Conservation (phyloP, 2,329 filamentous ascomycete genomes). For the Trichoderma gracile region DNA sequence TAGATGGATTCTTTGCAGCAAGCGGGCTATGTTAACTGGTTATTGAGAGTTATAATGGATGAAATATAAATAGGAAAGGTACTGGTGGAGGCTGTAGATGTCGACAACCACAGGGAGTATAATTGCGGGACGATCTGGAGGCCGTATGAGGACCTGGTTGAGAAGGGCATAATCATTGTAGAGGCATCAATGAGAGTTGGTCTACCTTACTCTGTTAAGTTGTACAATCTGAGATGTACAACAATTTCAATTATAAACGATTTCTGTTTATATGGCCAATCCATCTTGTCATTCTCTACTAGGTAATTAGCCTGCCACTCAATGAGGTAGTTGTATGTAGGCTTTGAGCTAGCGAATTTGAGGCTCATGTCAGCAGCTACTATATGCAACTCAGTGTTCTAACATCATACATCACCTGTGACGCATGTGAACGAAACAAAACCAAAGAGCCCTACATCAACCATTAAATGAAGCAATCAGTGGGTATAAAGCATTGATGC, state of each 20-base stretch:
- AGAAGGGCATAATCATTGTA: slow-evolving; percentile 6
- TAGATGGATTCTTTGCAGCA: neutral
- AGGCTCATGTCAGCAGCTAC: neutral
- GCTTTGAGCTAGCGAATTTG: neutral
- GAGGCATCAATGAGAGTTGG: slow-evolving; percentile 11
- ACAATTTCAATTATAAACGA: neutral
- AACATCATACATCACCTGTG: neutral
- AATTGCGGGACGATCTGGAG: slow-evolving; percentile 5
- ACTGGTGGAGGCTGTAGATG: slow-evolving; percentile 18
- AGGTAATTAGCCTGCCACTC: too few relatives aligned
- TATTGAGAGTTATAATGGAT: slow-evolving; percentile 15
- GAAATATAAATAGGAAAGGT: slow-evolving; percentile 8
- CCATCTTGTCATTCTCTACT: neutral
- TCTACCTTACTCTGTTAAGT: neutral
- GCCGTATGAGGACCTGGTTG: neutral
- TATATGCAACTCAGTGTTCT: too few relatives aligned
- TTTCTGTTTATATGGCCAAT: neutral
- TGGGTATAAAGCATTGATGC: too few relatives aligned
- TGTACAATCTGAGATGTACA: neutral
- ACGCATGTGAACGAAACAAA: neutral
- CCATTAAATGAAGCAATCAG: neutral
- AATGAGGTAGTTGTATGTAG: neutral
- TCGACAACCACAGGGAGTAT: slow-evolving; percentile 16
- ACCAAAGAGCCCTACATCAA: neutral
- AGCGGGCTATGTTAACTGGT: slow-evolving; percentile 6